Evolutionary conservation across 495 filamentous ascomycete species (phyloP).

Genomic region (Xanthoparmelia taractica): DNA sequence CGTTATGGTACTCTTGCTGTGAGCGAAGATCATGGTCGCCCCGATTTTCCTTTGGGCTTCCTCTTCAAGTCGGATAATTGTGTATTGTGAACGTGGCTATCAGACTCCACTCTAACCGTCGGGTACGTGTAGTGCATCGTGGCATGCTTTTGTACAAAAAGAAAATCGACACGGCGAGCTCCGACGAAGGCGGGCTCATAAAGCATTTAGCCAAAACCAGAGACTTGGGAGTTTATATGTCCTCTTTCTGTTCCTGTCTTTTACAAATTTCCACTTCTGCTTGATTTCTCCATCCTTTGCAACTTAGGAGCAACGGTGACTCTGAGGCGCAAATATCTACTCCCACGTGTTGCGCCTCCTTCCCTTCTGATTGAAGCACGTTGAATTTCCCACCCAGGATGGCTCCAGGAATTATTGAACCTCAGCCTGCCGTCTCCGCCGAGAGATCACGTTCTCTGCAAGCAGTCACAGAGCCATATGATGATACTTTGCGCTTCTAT

Average conservation of each 20-base stretch:
- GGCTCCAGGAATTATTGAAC: constrained; percentile 51
- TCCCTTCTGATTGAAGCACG: neutral
- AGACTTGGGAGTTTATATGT: neutral
- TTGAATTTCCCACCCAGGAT: constrained; percentile 32
- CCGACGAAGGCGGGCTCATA: constrained; percentile 2
- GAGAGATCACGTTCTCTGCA: constrained; percentile 41
- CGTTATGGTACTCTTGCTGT: too few species aligned
- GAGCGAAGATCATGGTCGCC: too few species aligned
- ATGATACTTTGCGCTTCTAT: constrained; percentile 72
- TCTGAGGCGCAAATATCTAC: neutral
- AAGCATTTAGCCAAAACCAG: neutral
- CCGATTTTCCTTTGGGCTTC: too few species aligned
- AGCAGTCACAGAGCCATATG: constrained; percentile 56
- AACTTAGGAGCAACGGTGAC: neutral
- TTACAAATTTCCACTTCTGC: neutral
- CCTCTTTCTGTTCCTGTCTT: neutral
- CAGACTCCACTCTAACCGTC: too few species aligned
- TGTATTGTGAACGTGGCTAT: too few species aligned
- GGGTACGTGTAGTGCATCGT: too few species aligned
- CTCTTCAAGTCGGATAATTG: too few species aligned
- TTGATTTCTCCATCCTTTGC: neutral
- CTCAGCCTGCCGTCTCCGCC: constrained; percentile 41
- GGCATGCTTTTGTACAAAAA: neutral
- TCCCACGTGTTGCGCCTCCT: neutral
- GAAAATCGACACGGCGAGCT: neutral